phyloP scores from a whole-genome alignment of 768 basidiomycete genomes.

The Pulveroboletus frians region DNA sequence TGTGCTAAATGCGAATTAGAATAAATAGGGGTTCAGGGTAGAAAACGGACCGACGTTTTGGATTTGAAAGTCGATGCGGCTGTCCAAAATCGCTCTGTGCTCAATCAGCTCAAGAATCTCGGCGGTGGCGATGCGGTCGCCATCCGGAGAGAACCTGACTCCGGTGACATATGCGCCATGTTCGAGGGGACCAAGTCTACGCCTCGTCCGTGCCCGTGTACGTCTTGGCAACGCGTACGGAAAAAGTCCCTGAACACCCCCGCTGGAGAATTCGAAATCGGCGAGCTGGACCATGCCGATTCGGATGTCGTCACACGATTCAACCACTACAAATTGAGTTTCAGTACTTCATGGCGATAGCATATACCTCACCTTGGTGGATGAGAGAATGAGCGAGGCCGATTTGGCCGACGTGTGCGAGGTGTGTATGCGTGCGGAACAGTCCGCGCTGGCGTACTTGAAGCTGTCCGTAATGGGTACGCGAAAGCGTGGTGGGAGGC shows the following conservation, averaged over 20 bases:
- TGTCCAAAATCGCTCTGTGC: no score
- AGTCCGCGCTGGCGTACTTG: conserved; percentile 92
- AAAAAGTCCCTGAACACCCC: conserved; percentile 92
- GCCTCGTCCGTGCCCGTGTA: conserved; percentile 55
- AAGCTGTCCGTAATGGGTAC: conserved; percentile 82
- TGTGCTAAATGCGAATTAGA: conserved; percentile 26
- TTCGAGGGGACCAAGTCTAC: no score
- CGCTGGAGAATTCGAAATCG: conserved; percentile 96
- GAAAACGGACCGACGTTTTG: no score
- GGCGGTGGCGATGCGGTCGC: no score
- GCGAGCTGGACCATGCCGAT: no score
- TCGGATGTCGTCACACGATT: no score
- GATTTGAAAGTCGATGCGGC: no score
- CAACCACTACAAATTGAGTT: conserved; percentile 81
- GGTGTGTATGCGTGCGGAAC: conserved; percentile 86
- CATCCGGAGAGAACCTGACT: no score
- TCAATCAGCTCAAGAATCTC: no score
- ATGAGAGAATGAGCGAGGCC: conserved; percentile 75
- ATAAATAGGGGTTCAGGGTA: no score
- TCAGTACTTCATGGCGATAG: conserved; percentile 75
- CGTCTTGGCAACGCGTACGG: conserved; percentile 81
- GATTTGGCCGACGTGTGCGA: conserved; percentile 81
- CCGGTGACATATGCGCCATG: no score
- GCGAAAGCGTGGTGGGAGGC: conserved; percentile 55
- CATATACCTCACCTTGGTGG: conserved; percentile 94